Conservation (phyloP, 2,329 filamentous ascomycete species). For the Leptographium procerum region DNA sequence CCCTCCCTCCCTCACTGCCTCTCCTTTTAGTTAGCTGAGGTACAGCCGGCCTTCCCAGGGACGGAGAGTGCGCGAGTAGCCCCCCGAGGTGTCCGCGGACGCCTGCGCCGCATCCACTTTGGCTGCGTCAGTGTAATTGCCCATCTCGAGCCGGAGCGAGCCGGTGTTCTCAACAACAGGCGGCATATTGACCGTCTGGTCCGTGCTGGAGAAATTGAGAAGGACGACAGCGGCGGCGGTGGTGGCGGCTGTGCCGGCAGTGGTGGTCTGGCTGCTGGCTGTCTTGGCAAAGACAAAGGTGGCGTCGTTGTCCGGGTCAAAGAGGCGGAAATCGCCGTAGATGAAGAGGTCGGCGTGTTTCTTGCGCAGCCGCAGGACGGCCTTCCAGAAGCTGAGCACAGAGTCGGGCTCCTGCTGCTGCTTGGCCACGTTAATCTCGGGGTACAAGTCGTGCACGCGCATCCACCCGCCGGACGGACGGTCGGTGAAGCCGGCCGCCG, state of each 20-base stretch:
- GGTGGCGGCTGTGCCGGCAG: slow-evolving; percentile 5
- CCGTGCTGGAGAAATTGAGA: slow-evolving; percentile 31
- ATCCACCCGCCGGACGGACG: slow-evolving; percentile 41
- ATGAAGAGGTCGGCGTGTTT: slow-evolving; percentile 46
- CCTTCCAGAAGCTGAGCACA: slow-evolving; percentile 51
- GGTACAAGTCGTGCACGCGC: slow-evolving; percentile 46
- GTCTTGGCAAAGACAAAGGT: slow-evolving; percentile 35
- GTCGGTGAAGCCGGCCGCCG: slow-evolving; percentile 51
- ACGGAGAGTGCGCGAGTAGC: slow-evolving; percentile 13
- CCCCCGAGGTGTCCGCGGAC: not conserved
- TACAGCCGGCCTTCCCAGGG: slow-evolving; percentile 26
- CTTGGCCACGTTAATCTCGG: slow-evolving; percentile 41
- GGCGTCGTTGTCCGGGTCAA: slow-evolving; percentile 33
- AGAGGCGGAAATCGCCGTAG: slow-evolving; percentile 44
- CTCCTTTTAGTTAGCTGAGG: not conserved
- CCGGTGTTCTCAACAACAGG: not conserved
- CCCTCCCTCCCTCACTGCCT: too few relatives aligned
- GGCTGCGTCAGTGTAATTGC: slow-evolving; percentile 20
- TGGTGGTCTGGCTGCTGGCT: slow-evolving; percentile 4
- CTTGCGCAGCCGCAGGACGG: slow-evolving; percentile 41
- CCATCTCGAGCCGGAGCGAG: slow-evolving; percentile 14
- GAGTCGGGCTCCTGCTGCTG: slow-evolving; percentile 32
- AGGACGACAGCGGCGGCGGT: slow-evolving; percentile 20
- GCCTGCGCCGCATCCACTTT: slow-evolving; percentile 2
- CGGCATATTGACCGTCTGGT: slow-evolving; percentile 21